A percentile compares a stretch with the other conserved stretches of the same genome.
These are phyloP conservation scores for Aspergillus uvarum DNA, from an alignment of 2,329 filamentous ascomycete genomes.

Conservation along the genomic window DNA sequence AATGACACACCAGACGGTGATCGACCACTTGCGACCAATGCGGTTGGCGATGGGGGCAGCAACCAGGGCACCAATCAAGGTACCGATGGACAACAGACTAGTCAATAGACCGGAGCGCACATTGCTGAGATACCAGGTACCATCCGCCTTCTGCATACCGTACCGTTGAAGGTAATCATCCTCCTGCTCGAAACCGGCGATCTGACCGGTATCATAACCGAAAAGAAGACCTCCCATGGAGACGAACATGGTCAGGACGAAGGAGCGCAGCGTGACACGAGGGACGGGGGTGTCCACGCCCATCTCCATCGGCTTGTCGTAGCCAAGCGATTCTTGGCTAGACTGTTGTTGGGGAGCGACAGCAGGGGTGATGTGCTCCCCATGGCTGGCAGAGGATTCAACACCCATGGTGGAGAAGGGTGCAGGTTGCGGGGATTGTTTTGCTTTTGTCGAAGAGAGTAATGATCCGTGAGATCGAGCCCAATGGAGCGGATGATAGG, in stretches of 20 bases:
- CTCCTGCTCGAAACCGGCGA: slow-evolving; percentile 47
- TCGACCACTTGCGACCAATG: slow-evolving; percentile 45
- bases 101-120: slow-evolving; percentile 46
- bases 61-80: slow-evolving; percentile 42
- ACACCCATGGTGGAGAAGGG: slow-evolving; percentile 28
- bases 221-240: slow-evolving; percentile 50
- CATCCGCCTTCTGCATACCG: slow-evolving; percentile 33
- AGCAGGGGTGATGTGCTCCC: slow-evolving; percentile 33
- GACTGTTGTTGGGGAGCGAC: slow-evolving; percentile 21
- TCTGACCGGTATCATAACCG: slow-evolving; percentile 48
- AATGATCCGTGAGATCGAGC: slow-evolving; percentile 1
- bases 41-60: slow-evolving; percentile 44
- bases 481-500: not conserved
- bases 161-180: slow-evolving; percentile 42
- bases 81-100: slow-evolving; percentile 45
- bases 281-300: slow-evolving; percentile 35
- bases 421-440: not conserved
- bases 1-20: slow-evolving; percentile 42
- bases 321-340: slow-evolving; percentile 25
- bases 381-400: slow-evolving; percentile 30
- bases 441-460: not conserved
- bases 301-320: slow-evolving; percentile 25
- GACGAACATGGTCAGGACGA: slow-evolving; percentile 46
- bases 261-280: slow-evolving; percentile 37
- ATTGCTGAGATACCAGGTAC: slow-evolving; percentile 39